phyloP scores from a whole-genome alignment of 257 asterid species.

The Perilla frutescens region DNA sequence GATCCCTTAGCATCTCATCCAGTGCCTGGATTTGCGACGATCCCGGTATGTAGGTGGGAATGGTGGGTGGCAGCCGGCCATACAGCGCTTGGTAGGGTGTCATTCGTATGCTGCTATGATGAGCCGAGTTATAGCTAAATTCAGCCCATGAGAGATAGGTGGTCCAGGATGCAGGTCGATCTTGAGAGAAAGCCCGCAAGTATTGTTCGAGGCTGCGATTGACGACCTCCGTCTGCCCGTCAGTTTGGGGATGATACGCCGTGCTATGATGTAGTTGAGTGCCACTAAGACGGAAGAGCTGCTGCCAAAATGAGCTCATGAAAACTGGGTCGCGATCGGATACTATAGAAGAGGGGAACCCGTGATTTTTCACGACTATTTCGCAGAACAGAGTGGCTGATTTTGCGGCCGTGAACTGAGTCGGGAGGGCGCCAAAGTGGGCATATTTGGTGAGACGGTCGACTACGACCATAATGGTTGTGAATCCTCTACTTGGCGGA shows the following conservation, averaged over 20 bases:
- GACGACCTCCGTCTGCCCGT: not conserved
- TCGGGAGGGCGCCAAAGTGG: not conserved
- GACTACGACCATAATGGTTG: not conserved
- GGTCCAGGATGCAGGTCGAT: not conserved
- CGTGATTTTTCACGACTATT: not conserved
- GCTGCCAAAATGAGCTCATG: no score
- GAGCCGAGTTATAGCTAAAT: not conserved
- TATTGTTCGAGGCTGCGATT: not conserved
- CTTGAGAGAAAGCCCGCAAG: not conserved
- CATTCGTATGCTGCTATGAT: not conserved
- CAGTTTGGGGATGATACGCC: no score
- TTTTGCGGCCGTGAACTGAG: not conserved
- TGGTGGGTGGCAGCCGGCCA: not conserved
- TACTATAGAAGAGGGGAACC: no score
- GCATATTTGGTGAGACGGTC: not conserved
- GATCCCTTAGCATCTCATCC: not conserved
- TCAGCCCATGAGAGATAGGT: not conserved
- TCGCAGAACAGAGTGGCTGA: not conserved
- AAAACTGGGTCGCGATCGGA: no score
- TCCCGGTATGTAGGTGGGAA: not conserved
- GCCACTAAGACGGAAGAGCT: no score
- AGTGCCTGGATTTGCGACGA: not conserved
- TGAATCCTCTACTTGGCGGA: not conserved
- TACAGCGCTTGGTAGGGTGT: not conserved
- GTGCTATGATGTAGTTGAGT: no score